These are phyloP conservation scores for Sugiyamaella valdiviana DNA, from an alignment of 805 yeast species.

Conservation along the genomic window DNA sequence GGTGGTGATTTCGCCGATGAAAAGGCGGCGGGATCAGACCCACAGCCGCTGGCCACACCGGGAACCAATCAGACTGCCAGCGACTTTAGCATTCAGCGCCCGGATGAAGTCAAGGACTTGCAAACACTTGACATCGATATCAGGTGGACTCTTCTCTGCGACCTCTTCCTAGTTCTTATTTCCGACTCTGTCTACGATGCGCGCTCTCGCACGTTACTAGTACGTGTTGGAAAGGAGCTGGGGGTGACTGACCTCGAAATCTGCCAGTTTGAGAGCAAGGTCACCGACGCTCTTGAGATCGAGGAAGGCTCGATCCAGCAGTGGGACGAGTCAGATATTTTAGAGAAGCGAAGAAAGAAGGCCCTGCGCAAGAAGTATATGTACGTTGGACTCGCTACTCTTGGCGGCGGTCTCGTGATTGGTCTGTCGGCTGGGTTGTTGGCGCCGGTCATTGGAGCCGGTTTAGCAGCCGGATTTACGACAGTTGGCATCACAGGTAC, in stretches of 20 bases:
- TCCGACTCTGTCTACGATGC: constrained; percentile 86
- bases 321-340: constrained; percentile 65
- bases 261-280: constrained; percentile 80
- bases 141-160: constrained; percentile 92
- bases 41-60: constrained; percentile 6
- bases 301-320: constrained; percentile 74
- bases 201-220: constrained; percentile 74
- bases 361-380: constrained; percentile 63
- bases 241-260: constrained; percentile 62
- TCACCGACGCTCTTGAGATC: constrained; percentile 84
- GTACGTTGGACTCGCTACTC: constrained; percentile 89
- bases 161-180: constrained; percentile 69
- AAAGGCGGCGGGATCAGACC: constrained; percentile 1
- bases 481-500: constrained; percentile 96
- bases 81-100: constrained; percentile 15
- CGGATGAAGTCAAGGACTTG: constrained; percentile 22
- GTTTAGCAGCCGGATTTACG: constrained; percentile 92
- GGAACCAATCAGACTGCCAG: constrained; percentile 7
- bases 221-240: constrained; percentile 58
- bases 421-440: constrained; percentile 92
- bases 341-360: constrained; percentile 64
- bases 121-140: constrained; percentile 56
- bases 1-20: not conserved
- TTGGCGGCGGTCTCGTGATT: constrained; percentile 90
- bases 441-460: constrained; percentile 98